Evolutionary conservation across 495 filamentous ascomycete genomes (phyloP).

Genomic region (Elasticomyces elasticus): DNA sequence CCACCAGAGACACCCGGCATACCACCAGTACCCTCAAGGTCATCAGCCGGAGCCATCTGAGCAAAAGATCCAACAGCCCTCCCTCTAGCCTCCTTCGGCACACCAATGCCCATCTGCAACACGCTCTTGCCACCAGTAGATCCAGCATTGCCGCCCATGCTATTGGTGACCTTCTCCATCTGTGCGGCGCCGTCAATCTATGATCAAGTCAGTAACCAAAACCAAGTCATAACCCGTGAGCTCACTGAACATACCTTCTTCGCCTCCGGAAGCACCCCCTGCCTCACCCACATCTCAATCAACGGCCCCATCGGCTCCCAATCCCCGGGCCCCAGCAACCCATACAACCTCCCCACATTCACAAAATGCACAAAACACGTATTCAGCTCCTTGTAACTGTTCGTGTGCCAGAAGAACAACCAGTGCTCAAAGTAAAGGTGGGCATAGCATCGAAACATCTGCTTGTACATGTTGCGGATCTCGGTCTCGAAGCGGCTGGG

Average conservation of each 20-base stretch:
- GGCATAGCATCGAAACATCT: constrained; percentile 95
- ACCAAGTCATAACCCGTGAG: no score
- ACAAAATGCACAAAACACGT: constrained; percentile 92
- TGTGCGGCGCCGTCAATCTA: no score
- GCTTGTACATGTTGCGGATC: constrained; percentile 82
- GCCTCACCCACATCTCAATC: constrained; percentile 79
- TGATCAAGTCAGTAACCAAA: no score
- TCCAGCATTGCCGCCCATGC: no score
- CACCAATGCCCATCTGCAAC: neutral
- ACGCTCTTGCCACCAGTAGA: no score
- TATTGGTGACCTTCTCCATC: no score
- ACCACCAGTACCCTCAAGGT: neutral
- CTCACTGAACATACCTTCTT: no score
- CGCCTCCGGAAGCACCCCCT: constrained; percentile 59
- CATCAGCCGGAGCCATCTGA: neutral
- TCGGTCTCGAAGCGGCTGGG: constrained; percentile 76
- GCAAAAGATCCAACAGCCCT: neutral
- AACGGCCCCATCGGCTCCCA: constrained; percentile 89
- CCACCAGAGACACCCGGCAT: neutral
- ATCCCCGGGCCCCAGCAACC: constrained; percentile 71
- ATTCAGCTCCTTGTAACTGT: constrained; percentile 77
- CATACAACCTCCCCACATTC: constrained; percentile 74
- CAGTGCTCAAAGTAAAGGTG: constrained; percentile 72
- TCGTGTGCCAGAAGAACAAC: constrained; percentile 83
- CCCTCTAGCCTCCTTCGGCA: neutral